Conservation (phyloP, 768 basidiomycete species). For the Boletus sp. region DNA sequence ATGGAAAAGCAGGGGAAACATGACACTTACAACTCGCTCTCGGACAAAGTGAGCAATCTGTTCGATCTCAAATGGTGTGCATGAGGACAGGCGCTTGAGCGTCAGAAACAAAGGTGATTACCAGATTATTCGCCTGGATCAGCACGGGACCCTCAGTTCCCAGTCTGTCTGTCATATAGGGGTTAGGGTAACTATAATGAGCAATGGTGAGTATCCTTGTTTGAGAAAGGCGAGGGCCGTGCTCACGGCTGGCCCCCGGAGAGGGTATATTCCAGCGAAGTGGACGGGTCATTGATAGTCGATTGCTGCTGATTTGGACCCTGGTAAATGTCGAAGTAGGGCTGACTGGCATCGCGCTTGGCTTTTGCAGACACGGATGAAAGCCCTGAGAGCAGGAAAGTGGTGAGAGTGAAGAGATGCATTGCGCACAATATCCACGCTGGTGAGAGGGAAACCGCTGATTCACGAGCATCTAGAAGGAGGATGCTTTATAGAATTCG, state of each 20-base stretch:
- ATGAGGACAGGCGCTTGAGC: not conserved
- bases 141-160: slow-evolving; percentile 15
- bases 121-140: slow-evolving; percentile 13
- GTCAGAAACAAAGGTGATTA: not conserved
- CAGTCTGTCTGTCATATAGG: slow-evolving; percentile 14
- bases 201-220: not conserved
- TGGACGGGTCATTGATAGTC: slow-evolving; percentile 9
- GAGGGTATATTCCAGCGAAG: slow-evolving; percentile 15
- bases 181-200: slow-evolving; percentile 13
- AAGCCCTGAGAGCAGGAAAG: slow-evolving; percentile 5
- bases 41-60: slow-evolving; percentile 17
- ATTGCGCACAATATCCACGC: slow-evolving; percentile 4
- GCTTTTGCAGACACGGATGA: slow-evolving; percentile 3
- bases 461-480: not conserved
- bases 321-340: slow-evolving; percentile 14
- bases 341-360: slow-evolving; percentile 9
- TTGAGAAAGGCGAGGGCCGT: not conserved
- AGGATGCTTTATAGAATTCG: slow-evolving; percentile 2
- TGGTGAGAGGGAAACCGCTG: slow-evolving; percentile 4
- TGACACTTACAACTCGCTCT: slow-evolving; percentile 16
- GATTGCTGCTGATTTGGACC: slow-evolving; percentile 12
- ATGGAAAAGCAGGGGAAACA: too few species aligned
- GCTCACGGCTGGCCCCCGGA: slow-evolving; percentile 15
- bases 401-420: slow-evolving; percentile 1
- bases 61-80: slow-evolving; percentile 9